Conservation (phyloP, 768 basidiomycete genomes). For the Strobilomyces echinocephalus region DNA sequence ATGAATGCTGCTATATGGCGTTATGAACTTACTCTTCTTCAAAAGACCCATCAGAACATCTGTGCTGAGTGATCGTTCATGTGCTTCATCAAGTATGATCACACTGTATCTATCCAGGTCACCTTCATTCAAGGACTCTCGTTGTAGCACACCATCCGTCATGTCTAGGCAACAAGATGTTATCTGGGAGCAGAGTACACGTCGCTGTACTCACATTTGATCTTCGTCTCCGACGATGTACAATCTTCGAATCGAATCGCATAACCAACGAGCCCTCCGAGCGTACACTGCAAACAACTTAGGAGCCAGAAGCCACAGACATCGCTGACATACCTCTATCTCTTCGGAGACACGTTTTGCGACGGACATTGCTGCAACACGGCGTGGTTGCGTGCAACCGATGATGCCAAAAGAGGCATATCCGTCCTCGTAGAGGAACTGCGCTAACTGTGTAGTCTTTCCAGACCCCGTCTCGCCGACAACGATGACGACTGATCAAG, state of each 20-base stretch:
- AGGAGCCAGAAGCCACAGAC: neutral
- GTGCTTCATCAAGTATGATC: constrained; percentile 98
- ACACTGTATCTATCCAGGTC: constrained; percentile 95
- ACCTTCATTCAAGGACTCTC: constrained; percentile 98
- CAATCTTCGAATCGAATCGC: constrained; percentile 99
- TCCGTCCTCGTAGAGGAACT: constrained; percentile 96
- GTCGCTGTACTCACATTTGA: constrained; percentile 72
- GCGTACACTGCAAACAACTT: constrained; percentile 57
- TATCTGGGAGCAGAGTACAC: neutral
- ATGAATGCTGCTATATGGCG: neutral
- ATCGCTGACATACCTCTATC: constrained; percentile 71
- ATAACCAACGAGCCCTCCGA: constrained; percentile 90
- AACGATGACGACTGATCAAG: constrained; percentile 72
- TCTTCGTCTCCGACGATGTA: constrained; percentile 88
- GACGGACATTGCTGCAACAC: constrained; percentile 99
- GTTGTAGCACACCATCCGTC: constrained; percentile 98
- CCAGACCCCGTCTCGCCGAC: constrained; percentile 99
- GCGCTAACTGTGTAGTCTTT: constrained; percentile 94
- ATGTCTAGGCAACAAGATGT: constrained; percentile 56
- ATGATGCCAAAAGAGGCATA: constrained; percentile 87
- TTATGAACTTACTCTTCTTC: constrained; percentile 69
- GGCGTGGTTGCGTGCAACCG: constrained; percentile 96
- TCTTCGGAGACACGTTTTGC: constrained; percentile 99
- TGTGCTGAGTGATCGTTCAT: constrained; percentile 94
- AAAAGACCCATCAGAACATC: constrained; percentile 97